Percentiles rank a stretch among this genome's conserved stretches.
phyloP scores from a whole-genome alignment of 1,284 basidiomycete genomes.

The Apiotrichum sp. region DNA sequence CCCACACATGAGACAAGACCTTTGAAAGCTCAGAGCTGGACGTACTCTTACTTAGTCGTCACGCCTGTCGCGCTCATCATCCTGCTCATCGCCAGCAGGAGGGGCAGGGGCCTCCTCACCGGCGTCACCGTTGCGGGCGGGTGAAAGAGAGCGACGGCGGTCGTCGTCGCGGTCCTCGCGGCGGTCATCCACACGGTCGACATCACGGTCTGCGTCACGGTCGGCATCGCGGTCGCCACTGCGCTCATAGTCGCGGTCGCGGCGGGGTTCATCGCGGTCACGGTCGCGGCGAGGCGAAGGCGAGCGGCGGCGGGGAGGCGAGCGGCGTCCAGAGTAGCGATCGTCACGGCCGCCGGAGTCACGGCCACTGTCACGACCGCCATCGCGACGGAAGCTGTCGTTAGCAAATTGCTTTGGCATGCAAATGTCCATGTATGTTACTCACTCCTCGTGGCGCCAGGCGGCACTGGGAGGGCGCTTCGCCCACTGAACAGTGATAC shows the following conservation, averaged over 20 bases:
- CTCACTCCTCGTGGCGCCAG: constrained; percentile 65
- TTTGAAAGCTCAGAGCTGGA: neutral
- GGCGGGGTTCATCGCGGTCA: neutral
- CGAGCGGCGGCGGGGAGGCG: constrained; percentile 23
- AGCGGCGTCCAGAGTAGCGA: constrained; percentile 28
- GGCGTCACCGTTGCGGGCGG: too few species aligned
- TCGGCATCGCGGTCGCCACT: constrained; percentile 14
- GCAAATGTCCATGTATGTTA: constrained; percentile 15
- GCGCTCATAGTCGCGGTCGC: neutral
- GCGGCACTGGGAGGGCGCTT: constrained; percentile 81
- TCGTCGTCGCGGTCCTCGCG: too few species aligned
- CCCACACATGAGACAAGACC: too few species aligned
- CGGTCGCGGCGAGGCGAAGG: constrained; percentile 4
- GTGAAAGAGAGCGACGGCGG: neutral
- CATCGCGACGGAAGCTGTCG: constrained; percentile 36
- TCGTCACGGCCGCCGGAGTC: constrained; percentile 11
- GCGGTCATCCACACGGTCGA: constrained; percentile 1
- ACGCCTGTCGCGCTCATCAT: constrained; percentile 16
- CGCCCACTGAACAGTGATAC: constrained; percentile 82
- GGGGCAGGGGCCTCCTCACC: constrained; percentile 4
- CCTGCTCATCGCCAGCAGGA: neutral
- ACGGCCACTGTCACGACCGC: constrained; percentile 2
- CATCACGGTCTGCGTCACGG: constrained; percentile 4
- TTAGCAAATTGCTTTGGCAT: neutral
- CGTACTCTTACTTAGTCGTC: constrained; percentile 14